Conservation (phyloP, 1,139 yeast genomes). For the Suhomyces atakaporum region DNA sequence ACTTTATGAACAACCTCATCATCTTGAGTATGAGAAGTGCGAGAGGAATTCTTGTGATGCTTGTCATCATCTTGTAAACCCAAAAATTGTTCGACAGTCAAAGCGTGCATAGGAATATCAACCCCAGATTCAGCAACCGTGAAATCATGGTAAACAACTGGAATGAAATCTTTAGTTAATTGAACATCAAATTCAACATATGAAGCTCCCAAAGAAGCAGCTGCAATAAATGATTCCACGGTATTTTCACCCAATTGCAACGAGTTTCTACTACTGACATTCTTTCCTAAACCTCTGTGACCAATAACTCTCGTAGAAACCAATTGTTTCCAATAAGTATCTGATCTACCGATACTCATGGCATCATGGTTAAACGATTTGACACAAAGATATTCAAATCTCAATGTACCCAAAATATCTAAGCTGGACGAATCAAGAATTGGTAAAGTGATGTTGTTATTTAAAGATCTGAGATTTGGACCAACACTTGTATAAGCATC, state of each 20-base stretch:
- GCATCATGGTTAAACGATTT: constrained; percentile 74
- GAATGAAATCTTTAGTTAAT: constrained; percentile 87
- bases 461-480: constrained; percentile 63
- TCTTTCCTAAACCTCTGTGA: constrained; percentile 94
- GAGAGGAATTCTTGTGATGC: constrained; percentile 5
- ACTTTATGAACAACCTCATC: constrained; percentile 39
- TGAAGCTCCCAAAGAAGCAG: constrained; percentile 91
- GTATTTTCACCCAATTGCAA: constrained; percentile 96
- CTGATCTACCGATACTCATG: constrained; percentile 67
- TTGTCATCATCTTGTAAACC: constrained; percentile 49
- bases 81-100: constrained; percentile 88
- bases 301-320: constrained; percentile 93
- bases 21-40: constrained; percentile 30
- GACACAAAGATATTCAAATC: constrained; percentile 74
- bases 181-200: constrained; percentile 97
- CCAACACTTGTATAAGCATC: constrained; percentile 73
- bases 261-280: constrained; percentile 66
- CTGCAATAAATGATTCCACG: constrained; percentile 92
- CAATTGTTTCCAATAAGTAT: constrained; percentile 90
- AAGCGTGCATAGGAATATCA: constrained; percentile 93
- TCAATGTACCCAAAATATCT: constrained; percentile 74
- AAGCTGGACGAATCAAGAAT: constrained; percentile 70
- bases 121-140: constrained; percentile 94
- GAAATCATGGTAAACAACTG: constrained; percentile 95
- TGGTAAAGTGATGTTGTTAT: constrained; percentile 72